Base-by-base conservation (phyloP, 306 rosid genomes). In the Hippophae rhamnoides region DNA sequence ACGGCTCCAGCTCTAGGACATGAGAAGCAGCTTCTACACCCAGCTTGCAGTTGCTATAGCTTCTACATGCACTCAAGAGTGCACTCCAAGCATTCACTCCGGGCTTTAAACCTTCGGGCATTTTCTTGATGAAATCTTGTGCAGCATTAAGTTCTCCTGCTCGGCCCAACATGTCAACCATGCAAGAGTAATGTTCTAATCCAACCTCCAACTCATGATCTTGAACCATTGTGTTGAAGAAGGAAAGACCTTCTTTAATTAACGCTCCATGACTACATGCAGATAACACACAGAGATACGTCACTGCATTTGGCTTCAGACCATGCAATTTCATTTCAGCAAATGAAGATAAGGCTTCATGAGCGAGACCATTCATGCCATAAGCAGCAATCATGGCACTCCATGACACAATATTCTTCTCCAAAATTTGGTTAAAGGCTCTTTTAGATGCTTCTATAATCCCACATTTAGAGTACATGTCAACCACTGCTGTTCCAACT, bases 401-500 rank as follows among this genome's bases (percentile, higher is more conserved):
- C 85, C 79, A 80, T 5, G 68, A 72, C 25, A 76, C 69, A 6
- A 64, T 54, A 47, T 73, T 73, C 47, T 72, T 79, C 13, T 41
- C 64, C 5, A 56, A 27, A 47, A 72, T 76, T 61, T 69, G 74
- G 52, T 58, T 60, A 41, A 80, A 80, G 10, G 64, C 79, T 62
- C 67, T 58, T 47, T 65, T 53, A 10, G 79, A 76, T 58, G 77
- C 74, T 56, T 64, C 82, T 48, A 70, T 61, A 5, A 56, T 76
- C 50, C 85, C 85, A n/a, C 85, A 76, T 57, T 76, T 80, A 0
- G 82, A 76, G 62, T 80, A 76, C 77, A 73, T 76, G 61, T 70
- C 79, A 5, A 80, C 38, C 50, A 64, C 69, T 47, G 84, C 76
- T 26, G 79, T 72, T 56, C 78, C 72, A 7, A 79, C 61, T 6